These are phyloP conservation scores for Cutaneotrichosporon sp. DNA, from an alignment of 1,284 basidiomycete genomes.

Conservation along the genomic window DNA sequence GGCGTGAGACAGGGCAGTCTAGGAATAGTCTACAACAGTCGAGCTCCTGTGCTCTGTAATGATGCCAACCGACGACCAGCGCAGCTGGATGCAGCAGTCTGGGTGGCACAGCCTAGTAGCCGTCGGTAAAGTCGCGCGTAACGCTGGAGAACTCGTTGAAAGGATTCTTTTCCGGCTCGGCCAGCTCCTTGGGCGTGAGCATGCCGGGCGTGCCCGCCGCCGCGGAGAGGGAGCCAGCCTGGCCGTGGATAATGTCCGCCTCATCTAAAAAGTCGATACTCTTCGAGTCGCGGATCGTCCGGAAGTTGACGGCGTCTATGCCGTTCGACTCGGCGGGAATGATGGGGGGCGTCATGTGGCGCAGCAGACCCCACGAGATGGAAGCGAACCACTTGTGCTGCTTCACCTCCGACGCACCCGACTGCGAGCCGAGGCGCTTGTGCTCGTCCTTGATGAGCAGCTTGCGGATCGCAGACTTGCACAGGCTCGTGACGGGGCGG, in stretches of 20 bases:
- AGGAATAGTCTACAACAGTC: background rate
- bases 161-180: slow-evolving; percentile 58
- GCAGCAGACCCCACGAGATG: slow-evolving; percentile 93
- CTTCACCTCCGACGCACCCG: slow-evolving; percentile 97
- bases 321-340: slow-evolving; percentile 78
- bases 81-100: slow-evolving; percentile 1
- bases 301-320: slow-evolving; percentile 85
- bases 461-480: slow-evolving; percentile 85
- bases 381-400: slow-evolving; percentile 98
- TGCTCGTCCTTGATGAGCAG: slow-evolving; percentile 92
- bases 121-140: slow-evolving; percentile 64
- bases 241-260: slow-evolving; percentile 49
- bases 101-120: slow-evolving; percentile 16
- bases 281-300: slow-evolving; percentile 82
- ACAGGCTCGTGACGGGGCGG: slow-evolving; percentile 78
- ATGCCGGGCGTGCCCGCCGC: slow-evolving; percentile 58
- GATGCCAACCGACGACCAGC: slow-evolving; percentile 1
- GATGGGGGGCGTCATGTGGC: slow-evolving; percentile 93
- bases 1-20: background rate
- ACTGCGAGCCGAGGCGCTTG: slow-evolving; percentile 83
- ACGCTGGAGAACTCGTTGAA: slow-evolving; percentile 85
- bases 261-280: slow-evolving; percentile 70
- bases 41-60: background rate
- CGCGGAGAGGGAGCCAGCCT: slow-evolving; percentile 50
- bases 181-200: slow-evolving; percentile 53